Evolutionary conservation across 805 yeast genomes (phyloP), one percentile per base, ranked within the genome.

Genomic region (Yamadazyma insecticola): DNA sequence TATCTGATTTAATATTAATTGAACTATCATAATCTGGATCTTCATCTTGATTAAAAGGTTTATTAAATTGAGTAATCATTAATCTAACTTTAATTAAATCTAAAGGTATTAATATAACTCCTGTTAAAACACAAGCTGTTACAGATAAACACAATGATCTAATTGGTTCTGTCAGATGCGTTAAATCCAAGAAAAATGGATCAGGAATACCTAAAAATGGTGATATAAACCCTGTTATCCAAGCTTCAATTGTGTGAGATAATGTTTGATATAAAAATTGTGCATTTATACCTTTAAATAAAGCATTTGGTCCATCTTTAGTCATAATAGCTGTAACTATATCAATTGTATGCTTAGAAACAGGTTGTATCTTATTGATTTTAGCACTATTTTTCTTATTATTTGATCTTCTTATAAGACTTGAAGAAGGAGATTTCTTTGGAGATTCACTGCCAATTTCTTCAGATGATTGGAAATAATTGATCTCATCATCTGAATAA

Each of bases 181-280:
- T 70, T 30, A 83, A 70, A 41, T 86, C 95, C 44, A 87, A 78
- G 52, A 87, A 81, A 39, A 78, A 76, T 3, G 96, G 96, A 51
- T 89, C 97, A 0, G 96, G 95, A 18, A 87, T 75, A 13, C 83
- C 81, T 31, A 84, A 55, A 27, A 85, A 60, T 2, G 96, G 92
- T 4, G 96, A 79, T 6, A 88, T 51, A 40, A 89, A 75, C 3
- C 96, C 96, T 0, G 94, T 82, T 28, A 88, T 67, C 97, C 97
- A 89, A 1, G 96, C 86, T 49, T 85, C 90, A 27, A 88, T 60
- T 0, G 95, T 82, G 29, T 78, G 75, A 2, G 81, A 74, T 13
- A 87, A 63, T 0, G 95, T 82, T 32, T 74, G 81, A 50, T 82
- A 72, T 13, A 92, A 67, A 47, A 88, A 90, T 0, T 95, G 71